Conservation (phyloP, 495 filamentous ascomycete genomes). For the Friedmanniomyces simplex region DNA sequence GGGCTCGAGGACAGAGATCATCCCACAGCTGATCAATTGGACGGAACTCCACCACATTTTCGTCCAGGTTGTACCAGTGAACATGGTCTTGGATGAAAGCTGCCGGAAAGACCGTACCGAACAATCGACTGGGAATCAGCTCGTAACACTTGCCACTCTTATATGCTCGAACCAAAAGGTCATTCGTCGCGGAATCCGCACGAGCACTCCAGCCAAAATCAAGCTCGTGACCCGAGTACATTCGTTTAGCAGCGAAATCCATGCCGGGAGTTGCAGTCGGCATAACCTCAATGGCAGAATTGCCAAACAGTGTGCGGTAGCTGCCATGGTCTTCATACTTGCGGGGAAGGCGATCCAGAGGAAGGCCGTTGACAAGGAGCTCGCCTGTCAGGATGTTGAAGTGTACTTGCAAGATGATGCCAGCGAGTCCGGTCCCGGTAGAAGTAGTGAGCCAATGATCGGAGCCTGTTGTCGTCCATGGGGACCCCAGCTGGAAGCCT, state of each 20-base stretch:
- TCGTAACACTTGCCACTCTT: conserved; percentile 28
- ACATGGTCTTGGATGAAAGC: conserved; percentile 38
- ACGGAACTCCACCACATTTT: conserved; percentile 41
- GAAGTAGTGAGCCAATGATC: conserved; percentile 30
- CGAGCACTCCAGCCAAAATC: conserved; percentile 32
- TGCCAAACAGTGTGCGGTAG: conserved; percentile 37
- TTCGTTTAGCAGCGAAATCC: conserved; percentile 33
- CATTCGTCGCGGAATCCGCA: background rate
- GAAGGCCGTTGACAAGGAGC: conserved; percentile 47
- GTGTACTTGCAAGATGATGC: conserved; percentile 27
- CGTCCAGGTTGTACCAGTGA: conserved; percentile 49
- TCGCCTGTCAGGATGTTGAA: conserved; percentile 47
- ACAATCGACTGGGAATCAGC: conserved; percentile 35
- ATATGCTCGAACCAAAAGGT: conserved; percentile 25
- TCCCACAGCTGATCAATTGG: conserved; percentile 36
- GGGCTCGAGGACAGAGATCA: background rate
- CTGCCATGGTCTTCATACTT: conserved; percentile 37
- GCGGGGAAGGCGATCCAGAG: conserved; percentile 40
- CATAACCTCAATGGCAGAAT: conserved; percentile 28
- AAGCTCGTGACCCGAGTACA: conserved; percentile 29
- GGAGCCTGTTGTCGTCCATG: conserved; percentile 8
- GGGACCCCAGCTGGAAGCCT: conserved; percentile 3
- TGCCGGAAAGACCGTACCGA: conserved; percentile 39
- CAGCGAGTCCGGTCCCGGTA: conserved; percentile 15
- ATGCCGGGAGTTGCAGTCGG: conserved; percentile 39